These are phyloP conservation scores for Boletus vermiculosoides DNA, from an alignment of 768 basidiomycete genomes.

Conservation along the genomic window DNA sequence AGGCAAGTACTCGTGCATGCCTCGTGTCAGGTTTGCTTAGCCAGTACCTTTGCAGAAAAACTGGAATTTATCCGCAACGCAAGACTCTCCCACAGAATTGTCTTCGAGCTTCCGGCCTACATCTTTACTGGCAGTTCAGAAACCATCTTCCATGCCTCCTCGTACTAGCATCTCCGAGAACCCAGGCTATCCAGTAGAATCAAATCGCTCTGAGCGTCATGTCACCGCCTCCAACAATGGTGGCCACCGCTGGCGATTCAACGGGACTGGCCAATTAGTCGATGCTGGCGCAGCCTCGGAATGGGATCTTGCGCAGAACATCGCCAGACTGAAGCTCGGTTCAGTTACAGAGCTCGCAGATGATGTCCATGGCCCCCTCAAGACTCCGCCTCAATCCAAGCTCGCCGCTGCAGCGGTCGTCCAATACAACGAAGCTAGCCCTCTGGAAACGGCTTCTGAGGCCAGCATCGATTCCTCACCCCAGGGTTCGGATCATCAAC, in stretches of 20 bases:
- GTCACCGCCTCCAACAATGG: conserved; percentile 36
- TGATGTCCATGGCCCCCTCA: conserved; percentile 51
- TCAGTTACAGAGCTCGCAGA: conserved; percentile 52
- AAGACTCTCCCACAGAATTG: conserved; percentile 39
- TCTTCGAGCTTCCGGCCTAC: conserved; percentile 32
- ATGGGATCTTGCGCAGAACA: conserved; percentile 74
- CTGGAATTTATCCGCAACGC: conserved; percentile 45
- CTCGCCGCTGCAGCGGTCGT: conserved; percentile 49
- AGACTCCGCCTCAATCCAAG: conserved; percentile 68
- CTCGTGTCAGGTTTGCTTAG: conserved; percentile 26
- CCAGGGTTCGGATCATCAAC: conserved; percentile 63
- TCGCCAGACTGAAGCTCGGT: conserved; percentile 68
- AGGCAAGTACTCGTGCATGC: conserved; percentile 39
- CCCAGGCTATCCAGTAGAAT: conserved; percentile 17
- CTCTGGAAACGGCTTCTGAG: conserved; percentile 69
- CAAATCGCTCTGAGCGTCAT: conserved; percentile 40
- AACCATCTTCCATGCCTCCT: conserved; percentile 46
- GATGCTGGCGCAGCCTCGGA: conserved; percentile 53
- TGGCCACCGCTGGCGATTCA: conserved; percentile 60
- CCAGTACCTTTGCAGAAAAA: conserved; percentile 35
- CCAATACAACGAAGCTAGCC: conserved; percentile 64
- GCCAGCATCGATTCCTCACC: conserved; percentile 75
- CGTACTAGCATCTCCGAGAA: conserved; percentile 37
- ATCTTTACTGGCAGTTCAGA: conserved; percentile 38
- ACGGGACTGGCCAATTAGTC: conserved; percentile 58